Conservation (phyloP, 208 protist genomes). For the Histomonas meleagridis region DNA sequence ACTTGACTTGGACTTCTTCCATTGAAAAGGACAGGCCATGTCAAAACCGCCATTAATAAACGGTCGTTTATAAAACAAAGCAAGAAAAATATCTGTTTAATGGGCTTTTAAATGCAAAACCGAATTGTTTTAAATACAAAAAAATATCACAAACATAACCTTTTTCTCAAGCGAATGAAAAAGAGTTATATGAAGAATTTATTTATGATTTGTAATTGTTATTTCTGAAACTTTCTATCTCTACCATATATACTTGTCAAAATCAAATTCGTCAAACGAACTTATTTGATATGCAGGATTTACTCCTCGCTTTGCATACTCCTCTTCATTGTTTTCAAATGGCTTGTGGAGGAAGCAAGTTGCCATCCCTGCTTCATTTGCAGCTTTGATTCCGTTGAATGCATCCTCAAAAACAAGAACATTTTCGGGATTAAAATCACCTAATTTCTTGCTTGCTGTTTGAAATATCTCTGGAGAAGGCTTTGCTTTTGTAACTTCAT, state of each 20-base stretch:
- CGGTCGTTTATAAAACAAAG: too few relatives aligned
- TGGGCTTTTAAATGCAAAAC: too few relatives aligned
- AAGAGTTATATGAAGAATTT: too few relatives aligned
- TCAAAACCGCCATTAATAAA: neutral
- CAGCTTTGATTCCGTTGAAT: neutral
- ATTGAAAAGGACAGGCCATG: neutral
- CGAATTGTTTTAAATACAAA: too few relatives aligned
- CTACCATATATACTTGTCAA: neutral
- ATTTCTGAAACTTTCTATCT: too few relatives aligned
- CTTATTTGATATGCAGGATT: neutral
- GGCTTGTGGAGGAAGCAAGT: neutral
- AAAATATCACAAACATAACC: too few relatives aligned
- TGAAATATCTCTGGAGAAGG: neutral
- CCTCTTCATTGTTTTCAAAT: neutral
- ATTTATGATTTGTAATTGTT: too few relatives aligned
- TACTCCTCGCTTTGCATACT: neutral
- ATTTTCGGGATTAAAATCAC: neutral
- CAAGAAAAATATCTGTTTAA: too few relatives aligned
- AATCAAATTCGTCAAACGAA: neutral
- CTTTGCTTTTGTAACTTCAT: neutral
- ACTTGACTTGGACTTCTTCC: constrained; percentile 56
- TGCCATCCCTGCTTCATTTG: neutral
- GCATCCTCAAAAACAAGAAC: neutral
- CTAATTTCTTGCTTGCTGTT: neutral
- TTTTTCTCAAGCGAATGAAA: too few relatives aligned